A percentile compares a stretch with the other conserved stretches of the same genome.
These are phyloP conservation scores for Zymoseptoria ardabiliae DNA, from an alignment of 2,329 filamentous ascomycete species.

Conservation along the genomic window DNA sequence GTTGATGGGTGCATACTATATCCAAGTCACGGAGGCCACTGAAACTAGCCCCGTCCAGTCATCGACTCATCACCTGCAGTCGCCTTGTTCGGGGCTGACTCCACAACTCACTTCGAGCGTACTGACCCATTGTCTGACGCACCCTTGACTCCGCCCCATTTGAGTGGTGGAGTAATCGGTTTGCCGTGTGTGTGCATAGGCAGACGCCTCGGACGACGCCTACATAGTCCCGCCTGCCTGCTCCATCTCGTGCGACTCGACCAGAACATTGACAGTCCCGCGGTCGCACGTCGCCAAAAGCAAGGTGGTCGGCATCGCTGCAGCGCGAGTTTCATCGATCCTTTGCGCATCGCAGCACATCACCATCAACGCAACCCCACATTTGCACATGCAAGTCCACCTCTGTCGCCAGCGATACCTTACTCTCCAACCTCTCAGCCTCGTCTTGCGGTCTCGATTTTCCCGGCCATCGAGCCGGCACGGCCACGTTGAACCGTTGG, in stretches of 20 bases:
- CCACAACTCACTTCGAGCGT: neutral
- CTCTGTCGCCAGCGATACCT: neutral
- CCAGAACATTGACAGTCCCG: neutral
- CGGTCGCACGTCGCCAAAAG: neutral
- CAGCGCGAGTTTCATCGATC: neutral
- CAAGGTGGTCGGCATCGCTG: neutral
- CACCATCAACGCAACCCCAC: neutral
- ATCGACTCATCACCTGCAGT: neutral
- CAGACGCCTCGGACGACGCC: neutral
- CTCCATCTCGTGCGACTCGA: neutral
- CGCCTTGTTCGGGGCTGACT: neutral
- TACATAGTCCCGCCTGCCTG: neutral
- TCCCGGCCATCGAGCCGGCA: conserved; percentile 6
- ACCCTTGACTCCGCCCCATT: neutral
- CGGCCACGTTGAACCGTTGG: conserved; percentile 1
- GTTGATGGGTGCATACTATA: neutral
- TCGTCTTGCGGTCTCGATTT: conserved; percentile 1
- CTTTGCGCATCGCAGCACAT: neutral
- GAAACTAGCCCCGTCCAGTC: neutral
- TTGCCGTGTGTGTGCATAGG: neutral
- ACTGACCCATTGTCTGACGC: neutral
- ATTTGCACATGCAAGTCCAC: neutral
- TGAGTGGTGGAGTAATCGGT: neutral
- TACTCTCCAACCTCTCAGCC: neutral
- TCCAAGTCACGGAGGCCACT: neutral